Evolutionary conservation across 768 basidiomycete genomes (phyloP).

Genomic region (Mycena haematopus): DNA sequence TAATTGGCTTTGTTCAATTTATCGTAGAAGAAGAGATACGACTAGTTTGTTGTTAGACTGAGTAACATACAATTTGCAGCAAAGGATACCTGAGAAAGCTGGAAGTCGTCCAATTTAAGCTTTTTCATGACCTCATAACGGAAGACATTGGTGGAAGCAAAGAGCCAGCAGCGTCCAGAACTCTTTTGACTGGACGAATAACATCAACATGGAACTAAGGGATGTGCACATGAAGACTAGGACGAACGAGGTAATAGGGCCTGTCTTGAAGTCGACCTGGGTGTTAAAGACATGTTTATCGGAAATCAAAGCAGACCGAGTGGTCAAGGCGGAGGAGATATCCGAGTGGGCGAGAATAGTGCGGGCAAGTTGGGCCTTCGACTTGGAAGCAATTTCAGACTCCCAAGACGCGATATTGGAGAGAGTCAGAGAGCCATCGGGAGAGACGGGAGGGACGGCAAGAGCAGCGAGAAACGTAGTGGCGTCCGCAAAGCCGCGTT

Average conservation of each 20-base stretch:
- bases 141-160: conserved; percentile 88
- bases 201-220: background rate
- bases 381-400: conserved; percentile 52
- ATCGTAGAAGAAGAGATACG: conserved; percentile 96
- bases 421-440: conserved; percentile 66
- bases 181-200: conserved; percentile 60
- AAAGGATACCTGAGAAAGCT: conserved; percentile 77
- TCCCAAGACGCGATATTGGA: conserved; percentile 75
- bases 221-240: background rate
- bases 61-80: background rate
- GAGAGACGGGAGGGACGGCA: conserved; percentile 49
- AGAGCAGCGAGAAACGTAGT: conserved; percentile 41
- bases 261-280: conserved; percentile 61
- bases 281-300: conserved; percentile 86
- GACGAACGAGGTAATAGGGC: conserved; percentile 63
- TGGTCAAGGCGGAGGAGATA: conserved; percentile 66
- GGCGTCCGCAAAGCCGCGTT: conserved; percentile 25
- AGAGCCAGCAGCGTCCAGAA: conserved; percentile 95
- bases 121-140: conserved; percentile 86
- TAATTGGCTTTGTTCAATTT: conserved; percentile 94
- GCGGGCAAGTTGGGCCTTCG: conserved; percentile 76
- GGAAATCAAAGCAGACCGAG: conserved; percentile 63
- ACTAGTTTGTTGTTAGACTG: conserved; percentile 44
- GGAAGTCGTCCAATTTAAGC: conserved; percentile 85
- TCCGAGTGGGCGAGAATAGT: conserved; percentile 76